phyloP scores from a whole-genome alignment of 768 basidiomycete genomes.

The Xanthoconium purpureum region DNA sequence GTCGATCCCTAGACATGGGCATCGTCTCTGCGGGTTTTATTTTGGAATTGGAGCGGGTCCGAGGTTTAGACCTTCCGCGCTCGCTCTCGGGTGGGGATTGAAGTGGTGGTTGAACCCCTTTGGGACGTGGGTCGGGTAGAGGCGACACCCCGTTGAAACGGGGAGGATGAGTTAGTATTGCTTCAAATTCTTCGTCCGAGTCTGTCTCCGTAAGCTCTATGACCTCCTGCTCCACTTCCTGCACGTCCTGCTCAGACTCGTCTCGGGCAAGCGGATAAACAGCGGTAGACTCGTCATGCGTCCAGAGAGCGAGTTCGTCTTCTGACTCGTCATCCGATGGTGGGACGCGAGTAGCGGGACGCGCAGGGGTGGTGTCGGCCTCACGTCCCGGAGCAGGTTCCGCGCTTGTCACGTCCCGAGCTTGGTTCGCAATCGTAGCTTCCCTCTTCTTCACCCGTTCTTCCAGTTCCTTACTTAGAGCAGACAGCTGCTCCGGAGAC shows the following conservation, averaged over 20 bases:
- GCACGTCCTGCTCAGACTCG: slow-evolving; percentile 15
- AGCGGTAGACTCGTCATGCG: slow-evolving; percentile 40
- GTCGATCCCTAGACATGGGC: slow-evolving; percentile 3
- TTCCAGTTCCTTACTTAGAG: slow-evolving; percentile 15
- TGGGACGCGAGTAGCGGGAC: neutral
- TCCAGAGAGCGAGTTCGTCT: slow-evolving; percentile 46
- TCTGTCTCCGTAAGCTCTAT: slow-evolving; percentile 27
- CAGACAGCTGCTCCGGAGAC: slow-evolving; percentile 16
- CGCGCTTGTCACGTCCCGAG: slow-evolving; percentile 2
- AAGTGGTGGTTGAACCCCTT: slow-evolving; percentile 6
- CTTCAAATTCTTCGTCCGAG: slow-evolving; percentile 31
- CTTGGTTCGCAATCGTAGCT: slow-evolving; percentile 1
- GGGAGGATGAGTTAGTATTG: slow-evolving; percentile 24
- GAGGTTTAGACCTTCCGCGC: slow-evolving; percentile 13
- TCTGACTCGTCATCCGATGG: slow-evolving; percentile 39
- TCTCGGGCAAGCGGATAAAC: slow-evolving; percentile 30
- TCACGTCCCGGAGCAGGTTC: slow-evolving; percentile 2
- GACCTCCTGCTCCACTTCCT: slow-evolving; percentile 19
- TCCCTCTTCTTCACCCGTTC: slow-evolving; percentile 11
- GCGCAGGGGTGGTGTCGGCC: slow-evolving; percentile 19
- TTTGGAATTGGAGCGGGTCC: slow-evolving; percentile 4
- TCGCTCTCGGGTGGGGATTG: slow-evolving; percentile 15
- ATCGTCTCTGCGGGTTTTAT: neutral
- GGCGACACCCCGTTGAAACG: slow-evolving; percentile 10
- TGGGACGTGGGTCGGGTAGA: neutral